phyloP scores from a whole-genome alignment of 495 filamentous ascomycete genomes.

The Parathielavia hyrcaniae region DNA sequence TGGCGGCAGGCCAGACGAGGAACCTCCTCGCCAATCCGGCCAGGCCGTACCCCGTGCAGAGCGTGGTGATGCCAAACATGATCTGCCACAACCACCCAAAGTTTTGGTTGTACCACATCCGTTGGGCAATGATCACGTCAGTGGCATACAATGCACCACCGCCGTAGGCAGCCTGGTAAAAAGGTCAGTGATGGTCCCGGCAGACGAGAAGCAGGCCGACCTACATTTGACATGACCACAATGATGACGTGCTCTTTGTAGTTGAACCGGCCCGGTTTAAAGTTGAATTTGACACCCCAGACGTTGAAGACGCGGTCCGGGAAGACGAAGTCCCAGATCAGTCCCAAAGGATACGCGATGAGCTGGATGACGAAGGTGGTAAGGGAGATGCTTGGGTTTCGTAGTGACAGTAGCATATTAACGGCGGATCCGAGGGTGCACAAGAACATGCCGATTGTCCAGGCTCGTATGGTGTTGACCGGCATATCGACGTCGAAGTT shows the following conservation, averaged over 20 bases:
- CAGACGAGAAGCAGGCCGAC: conserved; percentile 12
- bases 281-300: conserved; percentile 53
- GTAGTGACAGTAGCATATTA: conserved; percentile 65
- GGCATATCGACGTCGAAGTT: conserved; percentile 63
- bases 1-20: conserved; percentile 60
- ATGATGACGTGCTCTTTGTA: conserved; percentile 76
- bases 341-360: conserved; percentile 61
- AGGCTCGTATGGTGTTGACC: conserved; percentile 64
- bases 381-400: conserved; percentile 58
- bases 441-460: conserved; percentile 60
- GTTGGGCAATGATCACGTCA: conserved; percentile 42
- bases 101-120: conserved; percentile 34
- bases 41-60: conserved; percentile 65
- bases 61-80: conserved; percentile 61
- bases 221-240: conserved; percentile 63
- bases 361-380: conserved; percentile 64
- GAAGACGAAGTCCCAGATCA: conserved; percentile 48
- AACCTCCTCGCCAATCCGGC: conserved; percentile 61
- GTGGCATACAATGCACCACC: conserved; percentile 46
- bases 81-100: conserved; percentile 60
- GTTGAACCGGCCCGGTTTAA: conserved; percentile 69
- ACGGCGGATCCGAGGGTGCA: conserved; percentile 60
- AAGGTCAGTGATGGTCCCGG: conserved; percentile 13
- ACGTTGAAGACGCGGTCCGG: conserved; percentile 54
- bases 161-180: conserved; percentile 38